Evolutionary conservation across 75 land plant genomes (phyloP), one percentile per base, ranked within the genome.

Genomic region (Azolla pinnata): DNA sequence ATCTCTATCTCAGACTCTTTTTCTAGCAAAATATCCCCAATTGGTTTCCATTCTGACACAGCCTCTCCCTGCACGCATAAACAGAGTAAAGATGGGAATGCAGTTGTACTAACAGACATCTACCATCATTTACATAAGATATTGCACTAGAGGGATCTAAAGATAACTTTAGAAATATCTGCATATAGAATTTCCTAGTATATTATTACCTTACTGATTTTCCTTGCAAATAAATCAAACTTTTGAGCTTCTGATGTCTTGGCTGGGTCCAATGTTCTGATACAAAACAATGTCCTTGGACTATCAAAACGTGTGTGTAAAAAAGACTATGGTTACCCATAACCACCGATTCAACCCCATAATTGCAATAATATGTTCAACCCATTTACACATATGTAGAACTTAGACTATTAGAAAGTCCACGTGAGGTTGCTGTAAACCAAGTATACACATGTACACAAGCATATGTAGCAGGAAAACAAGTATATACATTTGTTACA

Each of bases 151-250:
- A n/a, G n/a, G n/a, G n/a, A n/a, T n/a, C n/a, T n/a, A n/a, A n/a
- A n/a, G n/a, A n/a, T n/a, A n/a, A n/a, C n/a, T n/a, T n/a, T n/a
- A n/a, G n/a, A n/a, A n/a, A n/a, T n/a, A n/a, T n/a, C n/a, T n/a
- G n/a, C n/a, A n/a, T n/a, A n/a, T n/a, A n/a, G n/a, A n/a, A n/a
- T n/a, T n/a, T n/a, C n/a, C n/a, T n/a, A n/a, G n/a, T n/a, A n/a
- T n/a, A n/a, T n/a, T n/a, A 46, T 17, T 17, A 46, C 49, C 49
- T 46, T 23, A 18, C 2, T 2, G 12, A 46, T 18, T 46, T 14
- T 46, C 49, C 49, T 46, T 2, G 49, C 49, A 46, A 46, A 46
- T 14, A 46, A 46, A 14, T 46, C 49, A 46, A 46, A 46, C 17
- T 18, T 46, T 4, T 2, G 2, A 3, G 21, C 49, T 46, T 46